A percentile compares a stretch with the other conserved stretches of the same genome.
phyloP scores from a whole-genome alignment of 179 eudicot species.

The Gypsophila paniculata region DNA sequence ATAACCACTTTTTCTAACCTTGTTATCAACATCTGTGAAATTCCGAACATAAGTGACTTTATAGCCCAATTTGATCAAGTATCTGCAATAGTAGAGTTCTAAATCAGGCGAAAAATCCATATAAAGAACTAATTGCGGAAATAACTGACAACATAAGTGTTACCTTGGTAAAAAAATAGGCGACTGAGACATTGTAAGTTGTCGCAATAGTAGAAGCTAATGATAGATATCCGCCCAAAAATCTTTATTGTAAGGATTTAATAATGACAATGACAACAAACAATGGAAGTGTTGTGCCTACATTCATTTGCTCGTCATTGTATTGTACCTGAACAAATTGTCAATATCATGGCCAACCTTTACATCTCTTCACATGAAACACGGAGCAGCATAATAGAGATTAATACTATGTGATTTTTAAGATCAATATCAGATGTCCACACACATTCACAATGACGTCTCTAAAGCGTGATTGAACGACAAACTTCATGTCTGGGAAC shows the following conservation, averaged over 20 bases:
- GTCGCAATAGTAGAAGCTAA: neutral
- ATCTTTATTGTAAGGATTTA: neutral
- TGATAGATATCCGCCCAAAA: neutral
- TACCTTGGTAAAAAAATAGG: neutral
- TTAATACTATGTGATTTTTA: too few species aligned
- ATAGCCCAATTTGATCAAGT: constrained; percentile 67
- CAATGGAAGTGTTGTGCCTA: neutral
- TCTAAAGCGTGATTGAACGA: neutral
- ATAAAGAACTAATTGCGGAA: neutral
- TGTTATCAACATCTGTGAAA: constrained; percentile 97
- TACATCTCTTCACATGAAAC: neutral
- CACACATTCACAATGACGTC: neutral
- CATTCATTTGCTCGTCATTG: neutral
- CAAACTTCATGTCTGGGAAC: too few species aligned
- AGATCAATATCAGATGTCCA: too few species aligned
- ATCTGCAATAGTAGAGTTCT: constrained; percentile 50
- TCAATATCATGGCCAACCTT: neutral
- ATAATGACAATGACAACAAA: neutral
- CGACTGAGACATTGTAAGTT: neutral
- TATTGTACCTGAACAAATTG: neutral
- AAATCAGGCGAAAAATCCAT: neutral
- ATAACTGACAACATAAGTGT: neutral
- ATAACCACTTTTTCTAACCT: constrained; percentile 42
- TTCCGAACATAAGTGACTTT: constrained; percentile 90
- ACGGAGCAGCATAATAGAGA: neutral